Evolutionary conservation across 2,329 filamentous ascomycete species (phyloP).

Genomic region (Calonectria leucothoes): DNA sequence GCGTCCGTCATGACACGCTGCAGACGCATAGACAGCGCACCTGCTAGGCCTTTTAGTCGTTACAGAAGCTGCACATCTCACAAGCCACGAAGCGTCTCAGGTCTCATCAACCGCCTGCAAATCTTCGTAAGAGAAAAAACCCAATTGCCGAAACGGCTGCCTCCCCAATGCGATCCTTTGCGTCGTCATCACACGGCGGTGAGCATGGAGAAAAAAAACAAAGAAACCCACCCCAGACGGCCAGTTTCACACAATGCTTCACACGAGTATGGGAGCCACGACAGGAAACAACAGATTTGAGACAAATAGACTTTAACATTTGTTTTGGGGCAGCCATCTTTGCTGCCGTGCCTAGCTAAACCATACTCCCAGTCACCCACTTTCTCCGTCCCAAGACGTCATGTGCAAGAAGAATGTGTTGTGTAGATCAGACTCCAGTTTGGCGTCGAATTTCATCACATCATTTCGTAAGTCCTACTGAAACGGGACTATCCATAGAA

Average conservation of each 20-base stretch:
- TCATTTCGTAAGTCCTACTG: conserved; percentile 43
- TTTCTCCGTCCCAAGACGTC: conserved; percentile 4
- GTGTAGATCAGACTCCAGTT: conserved; percentile 20
- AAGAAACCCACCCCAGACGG: no score
- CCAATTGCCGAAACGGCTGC: no score
- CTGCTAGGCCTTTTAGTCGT: not conserved
- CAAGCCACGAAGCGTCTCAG: conserved; percentile 7
- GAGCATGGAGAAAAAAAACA: no score
- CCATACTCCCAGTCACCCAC: not conserved
- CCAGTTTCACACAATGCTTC: conserved; percentile 15
- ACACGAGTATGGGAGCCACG: not conserved
- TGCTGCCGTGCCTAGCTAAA: conserved; percentile 11
- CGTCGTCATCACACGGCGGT: not conserved
- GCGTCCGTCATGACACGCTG: not conserved
- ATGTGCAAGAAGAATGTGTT: conserved; percentile 16
- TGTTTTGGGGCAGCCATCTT: conserved; percentile 12
- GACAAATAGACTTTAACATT: conserved; percentile 22
- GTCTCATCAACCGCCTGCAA: not conserved
- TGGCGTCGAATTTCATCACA: conserved; percentile 36
- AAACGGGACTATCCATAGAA: conserved; percentile 38
- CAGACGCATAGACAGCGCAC: not conserved
- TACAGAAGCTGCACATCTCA: conserved; percentile 12
- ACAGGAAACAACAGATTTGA: not conserved
- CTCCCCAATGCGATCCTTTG: not conserved
- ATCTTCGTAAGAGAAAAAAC: no score